These are phyloP conservation scores for Angophora floribunda DNA, from an alignment of 345 rosid species.

Conservation along the genomic window DNA sequence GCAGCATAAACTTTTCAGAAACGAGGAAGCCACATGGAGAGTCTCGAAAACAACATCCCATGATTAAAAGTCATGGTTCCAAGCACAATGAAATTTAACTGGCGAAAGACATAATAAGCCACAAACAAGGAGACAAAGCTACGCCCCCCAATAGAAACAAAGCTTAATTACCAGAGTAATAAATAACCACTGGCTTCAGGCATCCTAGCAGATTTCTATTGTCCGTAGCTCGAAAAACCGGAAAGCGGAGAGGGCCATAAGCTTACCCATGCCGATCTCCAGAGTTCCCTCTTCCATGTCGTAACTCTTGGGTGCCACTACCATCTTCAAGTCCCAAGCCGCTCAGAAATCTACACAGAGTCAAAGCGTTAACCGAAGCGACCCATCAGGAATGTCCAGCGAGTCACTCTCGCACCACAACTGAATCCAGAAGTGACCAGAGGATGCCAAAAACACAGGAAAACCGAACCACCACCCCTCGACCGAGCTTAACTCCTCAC, in stretches of 20 bases:
- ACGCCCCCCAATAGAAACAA: neutral
- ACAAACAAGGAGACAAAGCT: neutral
- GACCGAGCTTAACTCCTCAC: neutral
- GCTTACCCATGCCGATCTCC: slow-evolving; percentile 90
- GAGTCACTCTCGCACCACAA: neutral
- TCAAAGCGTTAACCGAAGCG: neutral
- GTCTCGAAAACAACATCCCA: neutral
- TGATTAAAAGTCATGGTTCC: neutral
- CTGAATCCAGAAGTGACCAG: neutral
- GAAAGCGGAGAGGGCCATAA: neutral
- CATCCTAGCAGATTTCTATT: neutral
- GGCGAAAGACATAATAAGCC: neutral
- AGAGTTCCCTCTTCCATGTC: slow-evolving; percentile 68
- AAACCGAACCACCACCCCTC: neutral
- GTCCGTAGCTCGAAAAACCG: neutral
- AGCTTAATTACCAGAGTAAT: neutral
- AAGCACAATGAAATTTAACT: neutral
- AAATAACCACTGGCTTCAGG: neutral
- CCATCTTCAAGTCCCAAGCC: slow-evolving; percentile 29
- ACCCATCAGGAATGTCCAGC: neutral
- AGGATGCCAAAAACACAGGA: neutral
- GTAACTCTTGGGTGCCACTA: slow-evolving; percentile 11
- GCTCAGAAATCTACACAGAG: neutral
- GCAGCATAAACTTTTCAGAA: neutral
- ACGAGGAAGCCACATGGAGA: neutral